Conservation (phyloP, 2,329 filamentous ascomycete species). For the Xylariaceae sp. region DNA sequence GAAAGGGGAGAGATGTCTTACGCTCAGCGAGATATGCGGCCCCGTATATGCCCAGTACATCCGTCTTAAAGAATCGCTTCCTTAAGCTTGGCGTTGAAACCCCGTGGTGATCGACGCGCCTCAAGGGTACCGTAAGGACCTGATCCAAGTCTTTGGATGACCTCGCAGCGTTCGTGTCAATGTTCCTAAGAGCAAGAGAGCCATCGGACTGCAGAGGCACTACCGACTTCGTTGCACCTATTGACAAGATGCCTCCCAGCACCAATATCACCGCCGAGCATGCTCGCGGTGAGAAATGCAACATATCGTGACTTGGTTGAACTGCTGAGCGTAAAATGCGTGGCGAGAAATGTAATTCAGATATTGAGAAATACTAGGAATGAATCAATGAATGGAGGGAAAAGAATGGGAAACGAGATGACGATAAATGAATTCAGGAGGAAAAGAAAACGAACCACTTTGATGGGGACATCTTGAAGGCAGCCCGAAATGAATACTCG, state of each 20-base stretch:
- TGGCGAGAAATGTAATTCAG: neutral
- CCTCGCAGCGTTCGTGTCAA: slow-evolving; percentile 11
- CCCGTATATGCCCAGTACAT: slow-evolving; percentile 28
- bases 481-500: slow-evolving; percentile 13
- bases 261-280: neutral
- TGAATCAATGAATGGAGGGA: neutral
- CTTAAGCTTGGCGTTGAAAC: slow-evolving; percentile 26
- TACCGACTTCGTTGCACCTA: slow-evolving; percentile 9
- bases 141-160: slow-evolving; percentile 15
- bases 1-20: slow-evolving; percentile 14
- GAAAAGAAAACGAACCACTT: neutral
- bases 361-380: neutral
- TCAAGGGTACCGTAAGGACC: slow-evolving; percentile 28
- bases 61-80: slow-evolving; percentile 26
- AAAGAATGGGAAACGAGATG: neutral
- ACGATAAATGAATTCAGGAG: neutral
- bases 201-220: slow-evolving; percentile 5
- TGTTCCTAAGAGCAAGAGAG: neutral
- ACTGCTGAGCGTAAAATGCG: neutral
- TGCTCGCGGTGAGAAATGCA: slow-evolving; percentile 1
- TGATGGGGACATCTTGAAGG: neutral
- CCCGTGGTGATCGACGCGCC: slow-evolving; percentile 24
- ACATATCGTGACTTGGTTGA: neutral
- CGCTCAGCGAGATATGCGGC: slow-evolving; percentile 31
- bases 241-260: slow-evolving; percentile 1